Evolutionary conservation across 2,329 filamentous ascomycete genomes (phyloP), one percentile per base, ranked within the genome.

Genomic region (Beauveria sp.): DNA sequence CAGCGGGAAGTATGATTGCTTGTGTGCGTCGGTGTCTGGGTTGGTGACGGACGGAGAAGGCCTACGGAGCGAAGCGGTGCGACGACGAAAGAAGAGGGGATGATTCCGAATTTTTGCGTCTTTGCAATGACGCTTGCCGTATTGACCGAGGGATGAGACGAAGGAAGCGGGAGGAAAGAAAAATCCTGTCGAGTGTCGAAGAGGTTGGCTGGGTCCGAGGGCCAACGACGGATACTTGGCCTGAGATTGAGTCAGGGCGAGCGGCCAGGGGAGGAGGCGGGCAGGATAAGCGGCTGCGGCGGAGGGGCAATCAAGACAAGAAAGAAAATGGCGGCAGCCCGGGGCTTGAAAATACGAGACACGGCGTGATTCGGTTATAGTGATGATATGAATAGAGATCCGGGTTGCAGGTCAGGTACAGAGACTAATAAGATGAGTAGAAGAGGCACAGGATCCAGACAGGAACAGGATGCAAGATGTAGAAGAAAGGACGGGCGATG

Each of bases 71-170:
- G 28, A 20, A 26, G 63, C 64, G 67, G 64, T 42, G 61, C 60
- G 45, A 52, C 50, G 63, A 58, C 28, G 48, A 24, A 34, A 20
- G 26, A 34, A n/a, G 9, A 42, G 38, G n/a, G 26, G 38, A 12
- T 60, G 3, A 6, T 54, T 49, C 38, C 45, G 45, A 61, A 48
- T 48, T 51, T 51, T 60, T 55, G 51, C 60, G 62, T 62, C 61
- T 58, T 55, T 42, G 45, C 45, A 64, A 62, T 65, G 68, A 67
- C 69, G 70, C 69, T 68, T 66, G 66, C 64, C 62, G 65, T 52
- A 9, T 66, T 66, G 64, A 38, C 34, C 22, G 45, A 31, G 22
- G 18, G 60, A 54, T 63, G 67, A 50, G 46, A 64, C 46, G 48
- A 48, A 24, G 31, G 52, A 20, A 45, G 26, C 20, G 38, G 52